phyloP scores from a whole-genome alignment of 2,329 filamentous ascomycete species.

The Fusarium sambucinum region DNA sequence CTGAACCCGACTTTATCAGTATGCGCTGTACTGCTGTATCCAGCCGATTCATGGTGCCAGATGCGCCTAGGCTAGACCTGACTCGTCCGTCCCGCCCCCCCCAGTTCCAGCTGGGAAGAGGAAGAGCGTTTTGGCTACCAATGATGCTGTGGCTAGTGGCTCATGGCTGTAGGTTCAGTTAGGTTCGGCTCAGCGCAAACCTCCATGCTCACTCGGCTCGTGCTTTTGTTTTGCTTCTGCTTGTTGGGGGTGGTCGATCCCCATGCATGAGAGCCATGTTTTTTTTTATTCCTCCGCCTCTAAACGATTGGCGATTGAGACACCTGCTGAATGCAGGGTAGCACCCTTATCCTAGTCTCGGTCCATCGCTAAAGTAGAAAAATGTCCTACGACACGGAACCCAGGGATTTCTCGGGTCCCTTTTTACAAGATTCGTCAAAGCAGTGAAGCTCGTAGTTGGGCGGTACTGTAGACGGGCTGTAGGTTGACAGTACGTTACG shows the following conservation, averaged over 20 bases:
- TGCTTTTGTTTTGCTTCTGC: conserved; percentile 4
- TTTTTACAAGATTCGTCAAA: conserved; percentile 5
- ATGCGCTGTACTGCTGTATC: conserved; percentile 1
- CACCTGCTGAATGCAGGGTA: conserved; percentile 36
- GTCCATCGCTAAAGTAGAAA: conserved; percentile 12
- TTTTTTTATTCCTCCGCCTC: conserved; percentile 19
- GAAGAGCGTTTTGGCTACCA: conserved; percentile 37
- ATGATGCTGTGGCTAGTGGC: conserved; percentile 44
- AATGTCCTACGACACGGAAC: conserved; percentile 29
- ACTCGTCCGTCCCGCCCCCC: conserved; percentile 27
- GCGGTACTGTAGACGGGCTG: conserved; percentile 11
- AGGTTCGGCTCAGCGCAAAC: conserved; percentile 30
- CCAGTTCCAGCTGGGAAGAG: conserved; percentile 9
- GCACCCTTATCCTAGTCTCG: conserved; percentile 28
- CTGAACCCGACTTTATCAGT: conserved; percentile 32
- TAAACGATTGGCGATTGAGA: conserved; percentile 37
- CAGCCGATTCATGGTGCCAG: conserved; percentile 36
- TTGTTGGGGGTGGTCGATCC: conserved; percentile 44
- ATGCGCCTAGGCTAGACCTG: conserved; percentile 41
- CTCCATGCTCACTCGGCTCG: conserved; percentile 33
- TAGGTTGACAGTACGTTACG: conserved; percentile 28
- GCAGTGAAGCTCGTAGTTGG: conserved; percentile 12
- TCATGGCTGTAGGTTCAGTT: conserved; percentile 11
- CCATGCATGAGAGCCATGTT: conserved; percentile 39
- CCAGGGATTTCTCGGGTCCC: conserved; percentile 29